These are phyloP conservation scores for Phytophthora macrochlamydospora DNA, from an alignment of 352 stramenopile genomes.

Conservation along the genomic window DNA sequence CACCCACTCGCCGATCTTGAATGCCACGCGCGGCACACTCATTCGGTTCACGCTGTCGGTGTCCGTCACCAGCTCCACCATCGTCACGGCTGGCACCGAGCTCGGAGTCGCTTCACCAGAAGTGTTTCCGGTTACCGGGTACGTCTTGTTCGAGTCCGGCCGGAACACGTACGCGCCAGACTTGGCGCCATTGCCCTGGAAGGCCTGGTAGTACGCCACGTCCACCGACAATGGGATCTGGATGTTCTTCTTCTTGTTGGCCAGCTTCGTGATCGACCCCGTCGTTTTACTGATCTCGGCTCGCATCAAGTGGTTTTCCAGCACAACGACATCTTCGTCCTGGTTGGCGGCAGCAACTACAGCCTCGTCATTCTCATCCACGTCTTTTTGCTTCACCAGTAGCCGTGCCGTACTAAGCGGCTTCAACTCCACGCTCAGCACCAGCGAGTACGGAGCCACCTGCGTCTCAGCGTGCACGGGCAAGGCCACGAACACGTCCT, in stretches of 20 bases:
- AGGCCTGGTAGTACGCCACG: slow-evolving; percentile 74
- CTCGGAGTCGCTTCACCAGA: slow-evolving; percentile 4
- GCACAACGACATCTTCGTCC: slow-evolving; percentile 39
- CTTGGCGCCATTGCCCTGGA: slow-evolving; percentile 67
- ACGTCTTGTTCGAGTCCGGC: slow-evolving; percentile 79
- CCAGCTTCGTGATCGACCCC: slow-evolving; percentile 61
- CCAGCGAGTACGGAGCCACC: slow-evolving; percentile 64
- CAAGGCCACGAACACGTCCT: slow-evolving; percentile 60
- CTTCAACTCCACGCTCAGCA: slow-evolving; percentile 68
- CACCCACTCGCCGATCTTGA: slow-evolving; percentile 89
- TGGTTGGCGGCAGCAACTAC: background rate
- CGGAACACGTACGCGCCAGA: slow-evolving; percentile 98
- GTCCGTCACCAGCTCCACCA: slow-evolving; percentile 50
- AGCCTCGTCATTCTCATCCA: background rate
- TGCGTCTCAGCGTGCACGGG: slow-evolving; percentile 55
- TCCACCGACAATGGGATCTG: slow-evolving; percentile 53
- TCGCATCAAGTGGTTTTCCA: slow-evolving; percentile 69
- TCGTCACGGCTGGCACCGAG: slow-evolving; percentile 30
- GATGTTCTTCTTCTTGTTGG: slow-evolving; percentile 77
- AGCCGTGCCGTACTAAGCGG: slow-evolving; percentile 58
- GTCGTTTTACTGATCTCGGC: slow-evolving; percentile 58
- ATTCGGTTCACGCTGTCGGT: slow-evolving; percentile 20
- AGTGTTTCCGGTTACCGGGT: slow-evolving; percentile 34
- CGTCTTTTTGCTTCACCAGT: slow-evolving; percentile 49
- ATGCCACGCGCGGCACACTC: slow-evolving; percentile 59